Evolutionary conservation across 495 filamentous ascomycete genomes (phyloP).

Genomic region (Tuber melanosporum): DNA sequence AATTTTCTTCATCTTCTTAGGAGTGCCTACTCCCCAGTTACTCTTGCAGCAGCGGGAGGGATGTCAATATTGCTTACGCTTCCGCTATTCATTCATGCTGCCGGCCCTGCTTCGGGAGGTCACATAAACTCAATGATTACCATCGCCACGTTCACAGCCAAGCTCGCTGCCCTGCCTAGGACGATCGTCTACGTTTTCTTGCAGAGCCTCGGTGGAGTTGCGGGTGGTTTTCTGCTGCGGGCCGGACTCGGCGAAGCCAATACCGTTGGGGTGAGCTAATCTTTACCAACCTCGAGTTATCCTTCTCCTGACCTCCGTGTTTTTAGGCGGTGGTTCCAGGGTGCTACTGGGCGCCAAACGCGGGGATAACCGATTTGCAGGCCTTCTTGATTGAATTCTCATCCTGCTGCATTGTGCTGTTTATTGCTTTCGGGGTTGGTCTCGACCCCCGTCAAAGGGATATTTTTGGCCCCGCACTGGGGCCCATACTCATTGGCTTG

Average conservation of each 20-base stretch:
- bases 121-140: constrained; percentile 25
- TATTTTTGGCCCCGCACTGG: constrained; percentile 50
- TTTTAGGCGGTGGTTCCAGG: constrained; percentile 17
- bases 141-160: constrained; percentile 14
- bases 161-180: constrained; percentile 6
- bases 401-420: constrained; percentile 44
- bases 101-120: constrained; percentile 17
- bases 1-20: not conserved
- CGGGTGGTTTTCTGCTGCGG: constrained; percentile 6
- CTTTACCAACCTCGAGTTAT: not conserved
- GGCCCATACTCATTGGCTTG: constrained; percentile 52
- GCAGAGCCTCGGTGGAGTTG: constrained; percentile 6
- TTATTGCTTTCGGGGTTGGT: constrained; percentile 50
- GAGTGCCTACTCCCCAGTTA: constrained; percentile 5
- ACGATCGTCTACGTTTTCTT: constrained; percentile 7
- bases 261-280: not conserved
- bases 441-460: constrained; percentile 53
- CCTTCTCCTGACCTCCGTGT: not conserved
- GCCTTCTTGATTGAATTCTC: constrained; percentile 47
- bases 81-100: constrained; percentile 18
- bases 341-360: constrained; percentile 18
- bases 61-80: not conserved
- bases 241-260: not conserved
- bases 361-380: constrained; percentile 21
- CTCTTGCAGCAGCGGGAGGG: constrained; percentile 6